These are phyloP conservation scores for Penicillium mononematosum DNA, from an alignment of 495 filamentous ascomycete genomes.

Conservation along the genomic window DNA sequence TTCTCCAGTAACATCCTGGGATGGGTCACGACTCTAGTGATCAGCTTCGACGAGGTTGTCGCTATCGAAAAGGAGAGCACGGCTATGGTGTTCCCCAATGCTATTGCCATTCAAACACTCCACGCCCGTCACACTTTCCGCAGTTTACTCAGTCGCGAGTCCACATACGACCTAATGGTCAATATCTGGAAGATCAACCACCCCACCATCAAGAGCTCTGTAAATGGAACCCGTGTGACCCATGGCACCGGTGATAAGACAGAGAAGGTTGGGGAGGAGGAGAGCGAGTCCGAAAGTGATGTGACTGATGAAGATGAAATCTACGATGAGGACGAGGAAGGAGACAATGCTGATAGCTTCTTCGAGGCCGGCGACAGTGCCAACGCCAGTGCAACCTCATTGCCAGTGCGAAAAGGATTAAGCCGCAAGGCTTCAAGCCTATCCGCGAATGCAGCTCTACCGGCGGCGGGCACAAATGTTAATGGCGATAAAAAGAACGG, in stretches of 20 bases:
- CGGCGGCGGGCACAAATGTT: slow-evolving; percentile 21
- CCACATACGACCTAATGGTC: slow-evolving; percentile 94
- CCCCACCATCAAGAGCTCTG: slow-evolving; percentile 79
- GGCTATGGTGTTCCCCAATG: slow-evolving; percentile 94
- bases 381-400: slow-evolving; percentile 57
- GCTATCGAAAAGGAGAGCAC: slow-evolving; percentile 96
- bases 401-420: slow-evolving; percentile 50
- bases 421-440: slow-evolving; percentile 67
- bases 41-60: slow-evolving; percentile 97
- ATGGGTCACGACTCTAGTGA: slow-evolving; percentile 95
- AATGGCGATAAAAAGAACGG: slow-evolving; percentile 50
- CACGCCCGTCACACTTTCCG: slow-evolving; percentile 95
- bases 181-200: slow-evolving; percentile 98
- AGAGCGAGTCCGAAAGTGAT: slow-evolving; percentile 55
- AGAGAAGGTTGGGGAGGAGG: slow-evolving; percentile 66
- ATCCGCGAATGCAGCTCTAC: slow-evolving; percentile 39
- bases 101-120: slow-evolving; percentile 91
- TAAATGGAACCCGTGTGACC: slow-evolving; percentile 81
- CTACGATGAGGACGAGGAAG: slow-evolving; percentile 73
- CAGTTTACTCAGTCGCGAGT: slow-evolving; percentile 89
- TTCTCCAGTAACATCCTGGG: slow-evolving; percentile 99
- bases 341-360: slow-evolving; percentile 56
- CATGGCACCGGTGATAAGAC: slow-evolving; percentile 84
- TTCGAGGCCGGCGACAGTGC: slow-evolving; percentile 58
- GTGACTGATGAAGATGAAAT: slow-evolving; percentile 67